A percentile compares a stretch with the other conserved stretches of the same genome.
phyloP scores from a whole-genome alignment of 169 alveolate genomes.

The Theileria luwenshuni region DNA sequence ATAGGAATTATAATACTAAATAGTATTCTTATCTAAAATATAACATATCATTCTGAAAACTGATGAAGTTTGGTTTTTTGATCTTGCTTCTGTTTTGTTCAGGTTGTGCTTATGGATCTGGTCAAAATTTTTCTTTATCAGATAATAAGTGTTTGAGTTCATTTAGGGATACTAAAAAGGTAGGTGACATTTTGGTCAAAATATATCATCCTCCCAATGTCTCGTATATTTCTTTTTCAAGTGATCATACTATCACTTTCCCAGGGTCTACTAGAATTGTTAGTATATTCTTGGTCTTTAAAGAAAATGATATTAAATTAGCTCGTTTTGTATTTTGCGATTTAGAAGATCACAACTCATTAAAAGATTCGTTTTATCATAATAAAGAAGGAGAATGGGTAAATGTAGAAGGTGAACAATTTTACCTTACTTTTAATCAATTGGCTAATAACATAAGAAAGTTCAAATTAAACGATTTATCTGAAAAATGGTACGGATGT shows the following conservation, averaged over 20 bases:
- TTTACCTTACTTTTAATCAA: not conserved
- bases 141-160: constrained; percentile 4
- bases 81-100: not conserved
- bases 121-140: not conserved
- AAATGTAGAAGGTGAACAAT: not conserved
- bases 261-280: not conserved
- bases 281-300: not conserved
- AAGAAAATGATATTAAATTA: not conserved
- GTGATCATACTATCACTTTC: not conserved
- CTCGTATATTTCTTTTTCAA: not conserved
- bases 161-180: not conserved
- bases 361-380: constrained; percentile 10
- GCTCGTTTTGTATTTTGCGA: not conserved
- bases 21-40: no score
- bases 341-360: not conserved
- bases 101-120: not conserved
- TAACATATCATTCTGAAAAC: not conserved
- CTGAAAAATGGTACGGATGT: constrained; percentile 8
- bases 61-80: not conserved
- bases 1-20: no score
- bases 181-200: not conserved
- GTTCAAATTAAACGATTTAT: not conserved
- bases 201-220: constrained; percentile 3
- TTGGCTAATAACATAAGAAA: not conserved
- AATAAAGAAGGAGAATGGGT: not conserved